Percentiles rank a stretch among this genome's conserved stretches.
Conservation (phyloP, 306 rosid species). For the Amphicarpaea edgeworthii region DNA sequence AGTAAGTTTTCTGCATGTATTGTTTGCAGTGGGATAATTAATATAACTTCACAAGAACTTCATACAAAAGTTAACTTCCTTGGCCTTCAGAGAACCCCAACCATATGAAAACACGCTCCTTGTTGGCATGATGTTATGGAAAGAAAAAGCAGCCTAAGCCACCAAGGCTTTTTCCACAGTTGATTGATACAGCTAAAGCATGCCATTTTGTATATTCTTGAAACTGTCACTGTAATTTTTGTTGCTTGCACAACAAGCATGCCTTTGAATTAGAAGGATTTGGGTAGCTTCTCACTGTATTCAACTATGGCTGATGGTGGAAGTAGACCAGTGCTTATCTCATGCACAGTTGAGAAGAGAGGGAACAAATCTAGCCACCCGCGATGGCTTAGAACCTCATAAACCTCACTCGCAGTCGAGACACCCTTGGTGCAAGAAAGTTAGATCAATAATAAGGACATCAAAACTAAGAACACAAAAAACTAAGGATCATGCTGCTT, state of each 20-base stretch:
- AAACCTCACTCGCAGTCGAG: slow-evolving; percentile 86
- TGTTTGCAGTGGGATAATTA: slow-evolving; percentile 28
- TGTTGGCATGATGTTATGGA: slow-evolving; percentile 11
- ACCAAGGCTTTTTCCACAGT: slow-evolving; percentile 32
- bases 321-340: slow-evolving; percentile 81
- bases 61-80: slow-evolving; percentile 18
- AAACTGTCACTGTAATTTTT: slow-evolving; percentile 26
- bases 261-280: slow-evolving; percentile 48
- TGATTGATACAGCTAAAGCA: slow-evolving; percentile 32
- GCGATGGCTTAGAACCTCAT: slow-evolving; percentile 87
- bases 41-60: slow-evolving; percentile 4
- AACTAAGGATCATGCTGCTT: too few relatives aligned
- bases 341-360: slow-evolving; percentile 83
- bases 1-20: slow-evolving; percentile 17
- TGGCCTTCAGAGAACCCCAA: slow-evolving; percentile 28
- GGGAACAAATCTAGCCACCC: slow-evolving; percentile 97
- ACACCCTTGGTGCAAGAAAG: slow-evolving; percentile 72
- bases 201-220: slow-evolving; percentile 12
- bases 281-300: slow-evolving; percentile 73
- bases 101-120: slow-evolving; percentile 26
- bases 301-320: slow-evolving; percentile 95
- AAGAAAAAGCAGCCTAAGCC: neutral
- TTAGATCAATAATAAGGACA: slow-evolving; percentile 15
- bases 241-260: slow-evolving; percentile 12
- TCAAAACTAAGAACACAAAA: slow-evolving; percentile 28